Evolutionary conservation across 2,329 filamentous ascomycete genomes (phyloP).

Genomic region (Diplodia scrobiculata): DNA sequence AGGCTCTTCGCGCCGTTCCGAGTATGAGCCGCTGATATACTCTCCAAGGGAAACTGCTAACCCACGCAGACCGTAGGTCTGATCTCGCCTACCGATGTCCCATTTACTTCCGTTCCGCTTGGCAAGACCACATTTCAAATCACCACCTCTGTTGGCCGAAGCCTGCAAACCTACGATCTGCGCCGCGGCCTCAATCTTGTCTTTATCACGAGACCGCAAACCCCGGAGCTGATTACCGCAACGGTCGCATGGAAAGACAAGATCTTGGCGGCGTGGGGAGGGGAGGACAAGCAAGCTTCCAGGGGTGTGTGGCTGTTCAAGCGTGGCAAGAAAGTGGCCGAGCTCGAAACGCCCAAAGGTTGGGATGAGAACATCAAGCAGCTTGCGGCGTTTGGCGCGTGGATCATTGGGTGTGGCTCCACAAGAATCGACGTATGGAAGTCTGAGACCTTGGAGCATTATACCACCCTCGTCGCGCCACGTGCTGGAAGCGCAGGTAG

Average conservation of each 20-base stretch:
- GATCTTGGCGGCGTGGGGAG: constrained; percentile 88
- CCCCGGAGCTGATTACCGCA: constrained; percentile 80
- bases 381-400: constrained; percentile 82
- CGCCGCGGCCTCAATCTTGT: constrained; percentile 86
- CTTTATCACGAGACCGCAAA: constrained; percentile 90
- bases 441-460: constrained; percentile 77
- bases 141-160: constrained; percentile 88
- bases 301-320: constrained; percentile 89
- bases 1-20: constrained; percentile 91
- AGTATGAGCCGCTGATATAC: constrained; percentile 55
- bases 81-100: constrained; percentile 85
- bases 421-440: constrained; percentile 90
- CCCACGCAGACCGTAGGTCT: constrained; percentile 77
- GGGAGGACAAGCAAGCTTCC: constrained; percentile 52
- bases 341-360: constrained; percentile 69
- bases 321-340: constrained; percentile 78
- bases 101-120: constrained; percentile 84
- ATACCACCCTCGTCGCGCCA: constrained; percentile 72
- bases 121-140: constrained; percentile 97
- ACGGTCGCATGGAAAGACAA: constrained; percentile 84
- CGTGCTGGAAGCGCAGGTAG: constrained; percentile 63
- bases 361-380: constrained; percentile 71
- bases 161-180: constrained; percentile 93
- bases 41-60: constrained; percentile 7
- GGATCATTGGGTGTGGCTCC: constrained; percentile 78